These are phyloP conservation scores for Saraca asoca DNA, from an alignment of 331 rosid genomes.

Conservation along the genomic window DNA sequence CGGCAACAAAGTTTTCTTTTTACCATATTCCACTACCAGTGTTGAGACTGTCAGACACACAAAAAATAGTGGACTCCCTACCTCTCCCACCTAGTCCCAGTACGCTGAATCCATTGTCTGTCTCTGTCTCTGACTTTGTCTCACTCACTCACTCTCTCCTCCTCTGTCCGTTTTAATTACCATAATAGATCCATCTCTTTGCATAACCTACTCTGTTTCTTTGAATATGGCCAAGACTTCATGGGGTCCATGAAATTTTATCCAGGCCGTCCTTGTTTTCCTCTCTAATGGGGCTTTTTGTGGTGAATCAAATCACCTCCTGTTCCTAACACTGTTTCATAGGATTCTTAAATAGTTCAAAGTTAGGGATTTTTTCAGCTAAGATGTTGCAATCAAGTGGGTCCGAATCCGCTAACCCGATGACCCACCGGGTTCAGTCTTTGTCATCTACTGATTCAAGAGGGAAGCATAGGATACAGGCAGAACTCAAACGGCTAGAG, in stretches of 20 bases:
- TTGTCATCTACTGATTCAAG: constrained; percentile 69
- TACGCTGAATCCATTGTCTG: not conserved
- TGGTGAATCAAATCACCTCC: constrained; percentile 25
- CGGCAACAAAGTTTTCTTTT: too few species aligned
- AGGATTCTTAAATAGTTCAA: constrained; percentile 21
- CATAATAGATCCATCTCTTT: constrained; percentile 42
- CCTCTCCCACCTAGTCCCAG: too few species aligned
- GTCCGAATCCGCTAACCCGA: constrained; percentile 65
- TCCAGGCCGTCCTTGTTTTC: constrained; percentile 45
- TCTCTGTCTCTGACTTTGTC: constrained; percentile 33
- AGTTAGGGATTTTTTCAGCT: constrained; percentile 31
- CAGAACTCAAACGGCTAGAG: constrained; percentile 80
- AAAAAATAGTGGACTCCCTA: too few species aligned
- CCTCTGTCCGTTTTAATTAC: constrained; percentile 10
- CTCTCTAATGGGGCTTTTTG: constrained; percentile 36
- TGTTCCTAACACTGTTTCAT: constrained; percentile 22
- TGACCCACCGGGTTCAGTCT: constrained; percentile 65
- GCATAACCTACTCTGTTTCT: constrained; percentile 28
- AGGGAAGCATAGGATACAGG: constrained; percentile 89
- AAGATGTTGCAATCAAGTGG: constrained; percentile 58
- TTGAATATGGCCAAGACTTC: constrained; percentile 19
- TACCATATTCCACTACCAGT: too few species aligned
- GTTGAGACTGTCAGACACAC: too few species aligned
- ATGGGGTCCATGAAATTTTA: constrained; percentile 52
- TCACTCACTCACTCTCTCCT: too few species aligned